A percentile compares a stretch with the other conserved stretches of the same genome.
These are phyloP conservation scores for Microdochium bolleyi DNA, from an alignment of 2,329 filamentous ascomycete genomes.

Conservation along the genomic window DNA sequence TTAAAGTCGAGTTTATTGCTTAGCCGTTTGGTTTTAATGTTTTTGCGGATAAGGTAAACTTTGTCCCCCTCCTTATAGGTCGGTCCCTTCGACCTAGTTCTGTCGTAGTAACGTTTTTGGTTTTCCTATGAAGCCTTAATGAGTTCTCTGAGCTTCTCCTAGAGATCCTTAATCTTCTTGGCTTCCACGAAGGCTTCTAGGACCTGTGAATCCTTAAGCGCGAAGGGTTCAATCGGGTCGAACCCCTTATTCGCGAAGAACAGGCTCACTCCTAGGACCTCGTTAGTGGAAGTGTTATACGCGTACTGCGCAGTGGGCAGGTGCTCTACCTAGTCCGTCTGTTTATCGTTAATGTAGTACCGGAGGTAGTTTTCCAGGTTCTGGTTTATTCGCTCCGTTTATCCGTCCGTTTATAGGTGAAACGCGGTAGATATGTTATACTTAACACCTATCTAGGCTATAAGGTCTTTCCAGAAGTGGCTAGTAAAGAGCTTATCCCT, in stretches of 20 bases:
- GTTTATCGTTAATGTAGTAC: background rate
- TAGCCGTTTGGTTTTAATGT: background rate
- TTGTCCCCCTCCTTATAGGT: background rate
- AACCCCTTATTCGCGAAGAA: background rate
- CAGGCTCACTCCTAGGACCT: slow-evolving; percentile 1
- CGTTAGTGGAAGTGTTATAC: background rate
- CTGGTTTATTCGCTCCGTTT: background rate
- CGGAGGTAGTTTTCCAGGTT: background rate
- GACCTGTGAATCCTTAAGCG: background rate
- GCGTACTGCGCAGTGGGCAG: background rate
- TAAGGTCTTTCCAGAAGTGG: slow-evolving; percentile 3
- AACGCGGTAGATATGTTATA: background rate
- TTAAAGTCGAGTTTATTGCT: slow-evolving; percentile 2
- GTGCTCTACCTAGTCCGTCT: background rate
- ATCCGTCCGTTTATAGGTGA: background rate
- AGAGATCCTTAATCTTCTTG: background rate
- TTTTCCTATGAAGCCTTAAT: background rate
- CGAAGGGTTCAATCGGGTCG: background rate
- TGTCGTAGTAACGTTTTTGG: slow-evolving; percentile 1
- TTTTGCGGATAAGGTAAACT: slow-evolving; percentile 1
- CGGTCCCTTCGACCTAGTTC: background rate
- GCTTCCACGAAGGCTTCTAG: background rate
- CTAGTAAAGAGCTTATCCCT: background rate
- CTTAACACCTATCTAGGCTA: background rate
- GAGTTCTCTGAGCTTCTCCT: background rate